Evolutionary conservation across 345 rosid species (phyloP).

Genomic region (Trapa bicornis): DNA sequence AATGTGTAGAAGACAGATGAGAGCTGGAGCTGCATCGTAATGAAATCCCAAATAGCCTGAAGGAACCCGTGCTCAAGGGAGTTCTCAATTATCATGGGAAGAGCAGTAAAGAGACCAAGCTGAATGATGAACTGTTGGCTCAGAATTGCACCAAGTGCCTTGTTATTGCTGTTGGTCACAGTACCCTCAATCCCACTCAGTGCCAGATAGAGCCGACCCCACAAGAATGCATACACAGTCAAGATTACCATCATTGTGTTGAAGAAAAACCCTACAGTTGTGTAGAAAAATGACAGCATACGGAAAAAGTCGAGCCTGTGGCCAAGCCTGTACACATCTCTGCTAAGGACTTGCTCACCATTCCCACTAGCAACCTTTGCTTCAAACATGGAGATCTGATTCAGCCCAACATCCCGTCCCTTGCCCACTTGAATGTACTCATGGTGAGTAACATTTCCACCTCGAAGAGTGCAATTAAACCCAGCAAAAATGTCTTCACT

Average conservation of each 20-base stretch:
- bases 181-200: slow-evolving; percentile 83
- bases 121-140: slow-evolving; percentile 92
- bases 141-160: slow-evolving; percentile 71
- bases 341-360: slow-evolving; percentile 93
- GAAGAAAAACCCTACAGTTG: slow-evolving; percentile 87
- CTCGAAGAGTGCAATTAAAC: slow-evolving; percentile 91
- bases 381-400: slow-evolving; percentile 96
- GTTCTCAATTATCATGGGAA: slow-evolving; percentile 95
- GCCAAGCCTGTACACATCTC: slow-evolving; percentile 94
- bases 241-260: slow-evolving; percentile 86
- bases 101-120: slow-evolving; percentile 88
- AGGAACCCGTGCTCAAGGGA: slow-evolving; percentile 92
- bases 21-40: slow-evolving; percentile 91
- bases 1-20: slow-evolving; percentile 92
- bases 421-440: slow-evolving; percentile 96
- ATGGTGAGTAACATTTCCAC: slow-evolving; percentile 96
- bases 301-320: slow-evolving; percentile 94
- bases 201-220: slow-evolving; percentile 93
- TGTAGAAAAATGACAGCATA: slow-evolving; percentile 91
- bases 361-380: slow-evolving; percentile 99
- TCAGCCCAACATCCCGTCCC: slow-evolving; percentile 98
- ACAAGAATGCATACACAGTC: slow-evolving; percentile 85
- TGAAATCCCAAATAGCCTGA: slow-evolving; percentile 86
- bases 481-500: slow-evolving; percentile 99
- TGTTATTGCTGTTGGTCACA: slow-evolving; percentile 48